Base-by-base conservation (phyloP, 1,284 basidiomycete species). In the Malassezia yamatoensis region DNA sequence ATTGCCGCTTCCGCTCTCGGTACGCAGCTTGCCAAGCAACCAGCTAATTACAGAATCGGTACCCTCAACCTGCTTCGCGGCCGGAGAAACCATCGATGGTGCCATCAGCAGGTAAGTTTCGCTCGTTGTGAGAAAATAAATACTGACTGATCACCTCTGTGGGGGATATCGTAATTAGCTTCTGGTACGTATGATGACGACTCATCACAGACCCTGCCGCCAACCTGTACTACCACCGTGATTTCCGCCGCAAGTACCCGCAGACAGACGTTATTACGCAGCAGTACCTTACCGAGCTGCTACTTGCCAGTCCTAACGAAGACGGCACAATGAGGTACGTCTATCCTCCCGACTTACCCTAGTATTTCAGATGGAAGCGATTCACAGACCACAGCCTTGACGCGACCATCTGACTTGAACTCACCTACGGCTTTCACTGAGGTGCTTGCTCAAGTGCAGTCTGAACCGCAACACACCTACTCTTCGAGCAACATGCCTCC, bases 191-290 rank as follows among this genome's bases (percentile, higher is more conserved):
- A 16, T 48, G 53, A 58, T 58, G 15, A 42, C 53, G 7, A 34
- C 44, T 51, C 39, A 51, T 42, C 11, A 16, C 54, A 35, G 62
- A 67, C 54, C 50, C 62, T 15, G 65, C 66, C 20, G 53, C 58
- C 59, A 64, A 75, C 62, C 42, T 68, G 42, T 96, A 96, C 81
- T 89, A 85, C 84, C 88, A 90, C 77, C 87, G 90, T 60, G 90
- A 96, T 78, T 86, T 90, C 68, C 84, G 91, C 58, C 83, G 90
- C 58, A 83, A 84, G 53, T 94, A 90, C 77, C 90, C 90, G 33
- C 85, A 85, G 68, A 83, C 90, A 45, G 66, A 71, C 36, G 69
- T 73, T 62, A 65, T 74, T 51, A 74, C 68, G 21, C 72, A 74
- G 57, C 58, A 66, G 54, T 59, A 67, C 53, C 62, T 74, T 38